A percentile compares a stretch with the other conserved stretches of the same genome.
Evolutionary conservation across 1,139 yeast genomes (phyloP).

Genomic region (Insectozyma bohioensis): DNA sequence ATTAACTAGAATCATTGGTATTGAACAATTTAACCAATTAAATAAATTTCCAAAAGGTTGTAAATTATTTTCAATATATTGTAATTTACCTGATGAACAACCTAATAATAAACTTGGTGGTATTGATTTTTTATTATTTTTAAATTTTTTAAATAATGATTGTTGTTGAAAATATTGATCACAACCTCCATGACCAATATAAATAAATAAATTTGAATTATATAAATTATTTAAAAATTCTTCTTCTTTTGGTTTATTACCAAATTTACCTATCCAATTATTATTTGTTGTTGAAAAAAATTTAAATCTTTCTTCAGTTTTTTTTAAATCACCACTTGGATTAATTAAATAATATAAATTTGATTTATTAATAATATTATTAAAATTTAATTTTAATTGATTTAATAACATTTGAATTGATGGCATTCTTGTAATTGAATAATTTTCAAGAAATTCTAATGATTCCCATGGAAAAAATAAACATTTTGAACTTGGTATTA

Average conservation of each 20-base stretch:
- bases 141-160: conserved; percentile 23
- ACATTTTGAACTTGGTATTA: conserved; percentile 67
- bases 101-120: conserved; percentile 84
- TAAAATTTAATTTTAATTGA: conserved; percentile 32
- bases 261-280: conserved; percentile 58
- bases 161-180: conserved; percentile 66
- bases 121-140: conserved; percentile 8
- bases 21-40: conserved; percentile 75
- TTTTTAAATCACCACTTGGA: conserved; percentile 74
- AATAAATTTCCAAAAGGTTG: conserved; percentile 77
- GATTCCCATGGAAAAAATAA: conserved; percentile 88
- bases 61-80: conserved; percentile 52
- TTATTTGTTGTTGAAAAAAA: conserved; percentile 35
- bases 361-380: conserved; percentile 8
- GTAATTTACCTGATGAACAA: conserved; percentile 81
- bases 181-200: conserved; percentile 96
- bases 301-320: conserved; percentile 66
- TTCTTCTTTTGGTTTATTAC: conserved; percentile 56
- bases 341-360: conserved; percentile 63
- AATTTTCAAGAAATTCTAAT: conserved; percentile 49
- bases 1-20: conserved; percentile 81
- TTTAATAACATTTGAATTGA: conserved; percentile 53
- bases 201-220: conserved; percentile 58
- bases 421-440: conserved; percentile 75
- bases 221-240: conserved; percentile 37